Evolutionary conservation across 139 green algal genomes (phyloP).

Genomic region (Chara braunii): DNA sequence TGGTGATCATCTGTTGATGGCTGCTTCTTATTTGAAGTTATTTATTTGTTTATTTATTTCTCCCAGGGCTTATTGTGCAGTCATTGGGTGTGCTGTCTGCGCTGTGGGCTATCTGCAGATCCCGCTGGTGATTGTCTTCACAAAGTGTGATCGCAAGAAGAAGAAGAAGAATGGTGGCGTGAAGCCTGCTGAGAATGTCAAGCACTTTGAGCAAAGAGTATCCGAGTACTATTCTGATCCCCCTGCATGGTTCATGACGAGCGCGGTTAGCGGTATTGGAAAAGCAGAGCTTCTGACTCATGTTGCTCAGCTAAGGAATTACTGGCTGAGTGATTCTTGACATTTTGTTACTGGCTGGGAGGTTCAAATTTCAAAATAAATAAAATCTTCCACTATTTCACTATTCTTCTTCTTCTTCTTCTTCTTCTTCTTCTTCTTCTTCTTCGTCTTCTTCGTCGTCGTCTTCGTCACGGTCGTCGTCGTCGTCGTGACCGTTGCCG

Average conservation of each 20-base stretch:
- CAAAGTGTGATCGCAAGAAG: slow-evolving; percentile 54
- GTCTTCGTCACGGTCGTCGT: neutral
- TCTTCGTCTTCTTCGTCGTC: neutral
- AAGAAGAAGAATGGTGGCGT: slow-evolving; percentile 23
- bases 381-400: neutral
- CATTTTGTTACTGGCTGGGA: neutral
- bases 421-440: neutral
- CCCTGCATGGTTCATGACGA: slow-evolving; percentile 35
- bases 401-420: neutral
- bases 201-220: slow-evolving; percentile 18
- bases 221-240: slow-evolving; percentile 5
- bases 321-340: slow-evolving; percentile 10
- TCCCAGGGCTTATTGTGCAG: too few species aligned
- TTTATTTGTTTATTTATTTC: neutral
- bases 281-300: slow-evolving; percentile 23
- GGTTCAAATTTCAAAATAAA: neutral
- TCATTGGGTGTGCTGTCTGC: neutral
- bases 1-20: too few species aligned
- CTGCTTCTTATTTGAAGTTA: too few species aligned
- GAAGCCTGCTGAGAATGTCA: slow-evolving; percentile 25
- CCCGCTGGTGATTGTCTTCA: slow-evolving; percentile 75
- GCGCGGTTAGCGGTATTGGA: slow-evolving; percentile 10
- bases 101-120: slow-evolving; percentile 56
- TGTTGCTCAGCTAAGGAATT: slow-evolving; percentile 29
- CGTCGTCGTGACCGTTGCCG: neutral